Percentiles rank a stretch among this genome's conserved stretches.
Evolutionary conservation across 306 rosid genomes (phyloP).

Genomic region (Spatholobus suberectus): DNA sequence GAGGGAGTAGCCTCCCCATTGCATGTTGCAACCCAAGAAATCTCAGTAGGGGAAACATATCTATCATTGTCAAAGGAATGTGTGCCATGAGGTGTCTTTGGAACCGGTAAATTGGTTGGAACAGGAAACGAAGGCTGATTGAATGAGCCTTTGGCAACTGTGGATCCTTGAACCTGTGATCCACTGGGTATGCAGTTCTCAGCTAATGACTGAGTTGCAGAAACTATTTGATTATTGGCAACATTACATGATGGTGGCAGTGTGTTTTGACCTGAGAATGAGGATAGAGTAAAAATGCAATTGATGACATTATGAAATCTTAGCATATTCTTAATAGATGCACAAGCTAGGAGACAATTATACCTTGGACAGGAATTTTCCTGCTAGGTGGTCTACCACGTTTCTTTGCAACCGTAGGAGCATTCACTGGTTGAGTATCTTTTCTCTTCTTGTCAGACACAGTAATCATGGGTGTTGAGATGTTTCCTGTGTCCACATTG

Average conservation of each 20-base stretch:
- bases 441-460: constrained; percentile 62
- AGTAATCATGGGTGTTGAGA: constrained; percentile 46
- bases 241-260: constrained; percentile 43
- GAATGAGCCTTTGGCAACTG: constrained; percentile 77
- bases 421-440: constrained; percentile 31
- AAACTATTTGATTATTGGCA: constrained; percentile 44
- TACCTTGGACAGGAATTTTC: neutral
- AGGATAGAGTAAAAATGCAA: neutral
- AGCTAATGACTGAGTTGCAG: constrained; percentile 48
- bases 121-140: constrained; percentile 54
- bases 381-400: neutral
- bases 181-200: constrained; percentile 41
- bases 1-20: constrained; percentile 54
- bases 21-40: constrained; percentile 51
- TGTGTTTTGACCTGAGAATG: constrained; percentile 49
- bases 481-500: neutral
- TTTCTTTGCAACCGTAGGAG: no score
- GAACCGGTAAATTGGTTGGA: constrained; percentile 59
- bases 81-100: constrained; percentile 63
- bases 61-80: constrained; percentile 55
- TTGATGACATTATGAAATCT: neutral
- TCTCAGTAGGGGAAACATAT: constrained; percentile 63
- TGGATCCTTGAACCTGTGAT: constrained; percentile 59
- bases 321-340: constrained; percentile 6
- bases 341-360: neutral